Conservation (phyloP, 2,329 filamentous ascomycete genomes). For the Exophiala lecanii-corni region DNA sequence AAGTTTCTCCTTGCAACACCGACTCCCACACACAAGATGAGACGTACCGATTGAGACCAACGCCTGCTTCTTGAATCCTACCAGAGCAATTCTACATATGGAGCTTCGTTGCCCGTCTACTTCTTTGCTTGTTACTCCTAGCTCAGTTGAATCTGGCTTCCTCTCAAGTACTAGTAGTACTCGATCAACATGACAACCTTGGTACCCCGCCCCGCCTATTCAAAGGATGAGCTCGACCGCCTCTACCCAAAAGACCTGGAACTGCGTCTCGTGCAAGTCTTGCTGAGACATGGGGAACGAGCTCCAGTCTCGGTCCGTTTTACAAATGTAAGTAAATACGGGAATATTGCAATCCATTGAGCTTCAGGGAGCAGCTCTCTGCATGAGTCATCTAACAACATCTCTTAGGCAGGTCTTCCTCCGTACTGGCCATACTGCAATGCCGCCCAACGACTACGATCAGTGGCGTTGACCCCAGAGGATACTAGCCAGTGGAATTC, state of each 20-base stretch:
- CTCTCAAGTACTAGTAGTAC: too few species aligned
- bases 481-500: slow-evolving; percentile 53
- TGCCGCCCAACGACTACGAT: slow-evolving; percentile 65
- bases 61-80: too few species aligned
- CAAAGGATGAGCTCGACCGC: slow-evolving; percentile 68
- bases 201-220: slow-evolving; percentile 69
- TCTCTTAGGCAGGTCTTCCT: slow-evolving; percentile 47
- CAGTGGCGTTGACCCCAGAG: slow-evolving; percentile 53
- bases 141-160: too few species aligned
- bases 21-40: too few species aligned
- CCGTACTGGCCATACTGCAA: slow-evolving; percentile 86
- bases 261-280: slow-evolving; percentile 84
- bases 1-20: too few species aligned
- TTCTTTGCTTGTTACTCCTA: too few species aligned
- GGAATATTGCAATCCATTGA: too few species aligned
- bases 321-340: slow-evolving; percentile 55
- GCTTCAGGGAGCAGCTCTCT: too few species aligned
- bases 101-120: too few species aligned
- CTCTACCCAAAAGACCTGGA: slow-evolving; percentile 78
- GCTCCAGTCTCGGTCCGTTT: slow-evolving; percentile 87
- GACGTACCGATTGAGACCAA: too few species aligned
- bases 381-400: too few species aligned
- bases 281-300: slow-evolving; percentile 56
- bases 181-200: slow-evolving; percentile 72
- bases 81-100: too few species aligned